Percentiles rank a stretch among this genome's conserved stretches.
These are phyloP conservation scores for Arachnomyces sp. DNA, from an alignment of 2,329 filamentous ascomycete species.

Conservation along the genomic window DNA sequence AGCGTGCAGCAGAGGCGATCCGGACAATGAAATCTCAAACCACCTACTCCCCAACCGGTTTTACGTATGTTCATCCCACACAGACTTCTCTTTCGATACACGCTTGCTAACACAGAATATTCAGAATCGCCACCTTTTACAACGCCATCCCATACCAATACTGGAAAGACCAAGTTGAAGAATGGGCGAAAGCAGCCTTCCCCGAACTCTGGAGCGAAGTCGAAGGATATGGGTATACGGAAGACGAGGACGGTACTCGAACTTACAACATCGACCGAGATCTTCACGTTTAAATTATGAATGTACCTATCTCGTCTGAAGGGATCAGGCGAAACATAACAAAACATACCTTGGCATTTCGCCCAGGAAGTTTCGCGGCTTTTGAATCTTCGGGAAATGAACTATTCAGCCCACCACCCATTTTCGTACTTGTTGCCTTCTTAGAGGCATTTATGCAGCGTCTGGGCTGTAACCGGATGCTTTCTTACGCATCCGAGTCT, in stretches of 20 bases:
- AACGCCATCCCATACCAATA: slow-evolving; percentile 62
- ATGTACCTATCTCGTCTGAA: not conserved
- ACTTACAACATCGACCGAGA: slow-evolving; percentile 10
- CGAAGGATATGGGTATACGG: slow-evolving; percentile 24
- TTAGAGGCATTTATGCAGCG: too few relatives aligned
- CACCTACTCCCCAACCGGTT: slow-evolving; percentile 59
- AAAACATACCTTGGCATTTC: too few relatives aligned
- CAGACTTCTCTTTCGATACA: not conserved
- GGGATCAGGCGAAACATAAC: too few relatives aligned
- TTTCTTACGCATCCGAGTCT: too few relatives aligned
- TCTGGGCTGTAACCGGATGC: too few relatives aligned
- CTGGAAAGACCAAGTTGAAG: slow-evolving; percentile 62
- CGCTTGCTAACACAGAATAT: not conserved
- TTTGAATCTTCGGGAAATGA: too few relatives aligned
- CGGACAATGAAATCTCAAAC: slow-evolving; percentile 59
- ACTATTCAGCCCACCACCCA: too few relatives aligned
- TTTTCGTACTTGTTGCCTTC: too few relatives aligned
- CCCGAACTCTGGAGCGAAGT: slow-evolving; percentile 63
- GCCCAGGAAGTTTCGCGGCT: too few relatives aligned
- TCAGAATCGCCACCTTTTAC: slow-evolving; percentile 65
- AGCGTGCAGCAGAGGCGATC: slow-evolving; percentile 60
- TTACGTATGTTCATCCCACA: slow-evolving; percentile 54
- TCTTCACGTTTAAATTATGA: not conserved
- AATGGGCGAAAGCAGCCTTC: slow-evolving; percentile 64
- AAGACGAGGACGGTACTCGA: slow-evolving; percentile 10